Percentiles rank a stretch among this genome's conserved stretches.
These are phyloP conservation scores for Neurospora sp. DNA, from an alignment of 495 filamentous ascomycete species.

Conservation along the genomic window DNA sequence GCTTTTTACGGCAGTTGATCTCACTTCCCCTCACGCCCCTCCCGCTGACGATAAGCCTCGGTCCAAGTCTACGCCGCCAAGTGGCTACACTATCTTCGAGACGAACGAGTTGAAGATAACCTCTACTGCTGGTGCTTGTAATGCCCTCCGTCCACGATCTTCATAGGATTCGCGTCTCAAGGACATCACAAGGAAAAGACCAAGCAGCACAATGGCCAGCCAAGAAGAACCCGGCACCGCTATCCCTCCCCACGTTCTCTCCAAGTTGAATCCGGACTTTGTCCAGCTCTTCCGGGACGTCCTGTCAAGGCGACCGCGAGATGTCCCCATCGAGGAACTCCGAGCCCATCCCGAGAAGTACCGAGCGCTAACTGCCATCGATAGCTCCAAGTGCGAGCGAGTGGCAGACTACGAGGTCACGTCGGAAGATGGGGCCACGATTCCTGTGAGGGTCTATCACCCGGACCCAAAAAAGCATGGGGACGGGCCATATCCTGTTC, in stretches of 20 bases:
- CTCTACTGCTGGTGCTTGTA: not conserved
- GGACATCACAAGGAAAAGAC: not conserved
- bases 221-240: not conserved
- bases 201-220: not conserved
- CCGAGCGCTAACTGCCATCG: slow-evolving; percentile 26
- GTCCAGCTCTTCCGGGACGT: slow-evolving; percentile 10
- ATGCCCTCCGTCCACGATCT: not conserved
- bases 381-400: slow-evolving; percentile 22
- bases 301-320: slow-evolving; percentile 16
- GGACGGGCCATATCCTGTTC: slow-evolving; percentile 34
- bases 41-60: not conserved
- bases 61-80: not conserved
- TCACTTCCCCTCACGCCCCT: not conserved
- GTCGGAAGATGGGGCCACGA: slow-evolving; percentile 30
- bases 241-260: slow-evolving; percentile 10
- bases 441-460: slow-evolving; percentile 35
- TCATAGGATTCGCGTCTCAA: not conserved
- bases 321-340: slow-evolving; percentile 33
- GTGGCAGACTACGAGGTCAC: slow-evolving; percentile 26
- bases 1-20: not conserved
- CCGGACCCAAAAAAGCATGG: slow-evolving; percentile 27
- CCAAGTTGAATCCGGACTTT: slow-evolving; percentile 17
- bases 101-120: not conserved
- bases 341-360: slow-evolving; percentile 29
- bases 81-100: not conserved